Conservation (phyloP, 2,329 filamentous ascomycete genomes). For the Ceratocystis diversiconidia region DNA sequence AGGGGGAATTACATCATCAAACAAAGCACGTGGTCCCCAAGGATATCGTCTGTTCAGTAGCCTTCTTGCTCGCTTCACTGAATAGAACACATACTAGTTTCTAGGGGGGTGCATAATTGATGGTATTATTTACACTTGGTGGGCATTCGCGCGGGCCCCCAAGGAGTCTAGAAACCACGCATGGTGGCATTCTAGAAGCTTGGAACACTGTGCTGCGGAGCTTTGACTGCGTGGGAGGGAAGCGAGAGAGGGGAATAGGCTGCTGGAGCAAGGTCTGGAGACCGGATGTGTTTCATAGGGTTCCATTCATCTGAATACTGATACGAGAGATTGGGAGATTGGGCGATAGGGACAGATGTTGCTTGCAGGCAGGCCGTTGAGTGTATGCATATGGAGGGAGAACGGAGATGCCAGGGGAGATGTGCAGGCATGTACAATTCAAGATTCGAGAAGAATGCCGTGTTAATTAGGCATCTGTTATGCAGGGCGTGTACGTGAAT, state of each 20-base stretch:
- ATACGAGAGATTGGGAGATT: background rate
- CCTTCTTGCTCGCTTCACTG: too few species aligned
- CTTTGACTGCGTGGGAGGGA: background rate
- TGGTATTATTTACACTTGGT: too few species aligned
- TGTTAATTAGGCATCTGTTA: background rate
- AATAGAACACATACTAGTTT: too few species aligned
- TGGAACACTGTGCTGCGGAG: background rate
- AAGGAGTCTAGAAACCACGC: background rate
- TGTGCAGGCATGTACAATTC: background rate
- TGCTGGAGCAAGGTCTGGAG: background rate
- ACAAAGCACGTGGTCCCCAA: background rate
- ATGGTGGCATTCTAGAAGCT: background rate
- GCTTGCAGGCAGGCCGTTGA: background rate
- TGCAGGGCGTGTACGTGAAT: background rate
- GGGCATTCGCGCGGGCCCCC: too few species aligned
- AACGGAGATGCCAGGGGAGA: background rate
- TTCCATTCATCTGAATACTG: constrained; percentile 5
- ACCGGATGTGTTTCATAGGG: background rate
- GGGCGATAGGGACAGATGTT: background rate
- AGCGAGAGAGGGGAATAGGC: background rate
- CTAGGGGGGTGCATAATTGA: too few species aligned
- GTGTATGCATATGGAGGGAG: background rate
- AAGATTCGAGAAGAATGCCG: background rate
- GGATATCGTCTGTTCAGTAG: too few species aligned
- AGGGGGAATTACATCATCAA: background rate